A percentile compares a stretch with the other conserved stretches of the same genome.
These are phyloP conservation scores for Irpex sp. DNA, from an alignment of 1,284 basidiomycete species.

Conservation along the genomic window DNA sequence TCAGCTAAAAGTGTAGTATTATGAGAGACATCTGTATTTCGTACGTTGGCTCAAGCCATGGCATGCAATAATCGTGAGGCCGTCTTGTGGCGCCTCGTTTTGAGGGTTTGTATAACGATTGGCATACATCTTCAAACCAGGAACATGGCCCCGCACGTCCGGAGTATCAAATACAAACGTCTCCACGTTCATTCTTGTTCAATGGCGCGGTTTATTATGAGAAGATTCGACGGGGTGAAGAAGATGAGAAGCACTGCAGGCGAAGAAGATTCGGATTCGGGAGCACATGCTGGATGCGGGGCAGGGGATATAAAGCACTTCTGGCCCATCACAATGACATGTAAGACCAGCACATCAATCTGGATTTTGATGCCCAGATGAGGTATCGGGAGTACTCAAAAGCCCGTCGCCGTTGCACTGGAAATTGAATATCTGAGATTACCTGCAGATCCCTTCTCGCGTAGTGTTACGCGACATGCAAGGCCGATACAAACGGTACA, in stretches of 20 bases:
- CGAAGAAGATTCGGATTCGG: not conserved
- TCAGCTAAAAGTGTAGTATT: not conserved
- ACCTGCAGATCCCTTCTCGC: not conserved
- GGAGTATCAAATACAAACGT: not conserved
- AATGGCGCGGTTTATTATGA: not conserved
- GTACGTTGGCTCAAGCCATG: not conserved
- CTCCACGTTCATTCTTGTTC: not conserved
- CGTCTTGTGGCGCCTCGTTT: not conserved
- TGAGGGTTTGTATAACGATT: not conserved
- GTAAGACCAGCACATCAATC: not conserved
- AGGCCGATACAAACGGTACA: too few species aligned
- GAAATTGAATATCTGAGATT: not conserved
- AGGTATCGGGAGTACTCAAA: too few species aligned
- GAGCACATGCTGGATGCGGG: not conserved
- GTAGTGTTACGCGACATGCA: not conserved
- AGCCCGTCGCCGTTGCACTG: too few species aligned
- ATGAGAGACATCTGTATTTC: not conserved
- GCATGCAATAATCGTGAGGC: not conserved
- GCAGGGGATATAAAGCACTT: not conserved
- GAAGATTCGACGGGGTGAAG: too few species aligned
- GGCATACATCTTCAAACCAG: not conserved
- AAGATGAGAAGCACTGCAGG: not conserved
- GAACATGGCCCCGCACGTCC: not conserved
- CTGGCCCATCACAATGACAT: not conserved
- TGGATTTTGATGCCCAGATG: not conserved